Base-by-base conservation (phyloP, 148 eudicot species). In the Rhododendron molle region DNA sequence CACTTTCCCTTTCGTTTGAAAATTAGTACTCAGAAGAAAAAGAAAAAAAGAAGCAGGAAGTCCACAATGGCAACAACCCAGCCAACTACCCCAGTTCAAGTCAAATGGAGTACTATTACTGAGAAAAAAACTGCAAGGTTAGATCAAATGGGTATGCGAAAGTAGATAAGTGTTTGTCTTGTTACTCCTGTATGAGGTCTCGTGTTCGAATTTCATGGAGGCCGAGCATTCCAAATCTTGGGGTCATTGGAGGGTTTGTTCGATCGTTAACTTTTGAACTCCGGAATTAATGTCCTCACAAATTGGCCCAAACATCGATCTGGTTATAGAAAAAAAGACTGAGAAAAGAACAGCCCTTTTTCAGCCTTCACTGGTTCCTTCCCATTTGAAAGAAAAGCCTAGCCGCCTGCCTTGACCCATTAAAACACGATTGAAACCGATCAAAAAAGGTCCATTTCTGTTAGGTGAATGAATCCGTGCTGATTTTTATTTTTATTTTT, bases 331-430 rank as follows among this genome's bases (percentile, higher is more conserved):
- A 16, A 16, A 54, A 54, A 54, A 3, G 16, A 18, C 12, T 21
- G 7, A 23, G 69, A n/a, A n/a, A 62, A 62, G 2, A 62, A 62
- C 3, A 62, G 60, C 23, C 60, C 30, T 20, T 58, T 58, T 58
- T 58, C n/a, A 6, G 7, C 65, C 65, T 58, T 58, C n/a, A 20
- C 2, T 58, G 21, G n/a, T 58, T 58, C 65, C 67, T 60, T 60
- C 67, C 23, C 67, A 21, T n/a, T 65, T 65, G 44, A 20, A 13
- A 40, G 44, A 20, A 13, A 40, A 40, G 11, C 78, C n/a, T 74
- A 36, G 26, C 78, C 78, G 78, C 78, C 78, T 76, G n/a, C 28
- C 80, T 76, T 76, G 79, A 76, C 78, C n/a, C 12, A 28, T 73
- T 32, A 76, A 76, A 18, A 36, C 47, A 2, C 4, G 60, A 50